Evolutionary conservation across 192 early-diverging fungal species (phyloP).

Genomic region (Jimgerdemannia lactiflua): DNA sequence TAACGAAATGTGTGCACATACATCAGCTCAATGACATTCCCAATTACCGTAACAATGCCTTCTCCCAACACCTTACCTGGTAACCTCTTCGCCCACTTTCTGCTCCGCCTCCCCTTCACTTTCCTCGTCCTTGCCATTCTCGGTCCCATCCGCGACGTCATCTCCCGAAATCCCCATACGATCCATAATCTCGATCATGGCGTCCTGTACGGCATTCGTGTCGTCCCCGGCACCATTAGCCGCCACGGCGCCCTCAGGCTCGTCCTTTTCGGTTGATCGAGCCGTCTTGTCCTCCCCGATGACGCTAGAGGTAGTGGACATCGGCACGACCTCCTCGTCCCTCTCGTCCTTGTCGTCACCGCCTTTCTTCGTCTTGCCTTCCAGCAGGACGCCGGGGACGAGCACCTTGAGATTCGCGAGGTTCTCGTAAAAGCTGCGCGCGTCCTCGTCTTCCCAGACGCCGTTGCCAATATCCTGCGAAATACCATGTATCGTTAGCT

Average conservation of each 20-base stretch:
- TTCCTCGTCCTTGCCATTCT: slow-evolving; percentile 24
- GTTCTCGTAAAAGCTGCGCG: slow-evolving; percentile 85
- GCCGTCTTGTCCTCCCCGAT: not conserved
- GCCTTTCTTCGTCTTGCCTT: slow-evolving; percentile 38
- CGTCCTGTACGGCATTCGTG: slow-evolving; percentile 13
- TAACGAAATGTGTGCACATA: not conserved
- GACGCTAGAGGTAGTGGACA: not conserved
- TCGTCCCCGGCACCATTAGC: slow-evolving; percentile 13
- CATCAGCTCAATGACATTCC: not conserved
- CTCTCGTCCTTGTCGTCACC: slow-evolving; percentile 26
- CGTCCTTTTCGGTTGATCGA: slow-evolving; percentile 3
- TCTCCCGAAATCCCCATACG: slow-evolving; percentile 18
- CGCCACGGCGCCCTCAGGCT: not conserved
- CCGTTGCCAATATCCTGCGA: slow-evolving; percentile 41
- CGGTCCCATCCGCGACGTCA: slow-evolving; percentile 10
- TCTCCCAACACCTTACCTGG: not conserved
- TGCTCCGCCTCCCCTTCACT: slow-evolving; percentile 23
- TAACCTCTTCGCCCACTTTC: slow-evolving; percentile 6
- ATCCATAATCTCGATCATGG: not conserved
- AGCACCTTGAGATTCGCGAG: slow-evolving; percentile 73
- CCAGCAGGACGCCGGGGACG: slow-evolving; percentile 85
- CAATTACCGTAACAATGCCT: not conserved
- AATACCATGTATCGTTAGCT: not conserved
- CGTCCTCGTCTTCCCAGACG: slow-evolving; percentile 95
- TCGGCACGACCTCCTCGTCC: slow-evolving; percentile 21